Evolutionary conservation across 441 rosid genomes (phyloP).

Genomic region (Populus hybrid): DNA sequence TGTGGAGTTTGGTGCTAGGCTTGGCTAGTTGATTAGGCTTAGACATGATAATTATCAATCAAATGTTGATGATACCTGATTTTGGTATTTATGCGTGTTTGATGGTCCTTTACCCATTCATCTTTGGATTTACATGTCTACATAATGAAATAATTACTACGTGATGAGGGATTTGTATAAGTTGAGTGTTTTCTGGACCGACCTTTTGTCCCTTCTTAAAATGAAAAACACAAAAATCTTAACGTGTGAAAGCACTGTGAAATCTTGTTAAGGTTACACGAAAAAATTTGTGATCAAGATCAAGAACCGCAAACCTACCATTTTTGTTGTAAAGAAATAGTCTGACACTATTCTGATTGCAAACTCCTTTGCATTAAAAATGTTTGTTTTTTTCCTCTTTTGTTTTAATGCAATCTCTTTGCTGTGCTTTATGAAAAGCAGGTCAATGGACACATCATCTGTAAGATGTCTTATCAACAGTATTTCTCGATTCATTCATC

Average conservation of each 20-base stretch:
- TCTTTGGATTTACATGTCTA: background rate
- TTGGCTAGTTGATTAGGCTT: background rate
- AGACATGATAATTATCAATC: background rate
- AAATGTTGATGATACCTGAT: no score
- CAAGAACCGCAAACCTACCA: background rate
- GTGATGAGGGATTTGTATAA: background rate
- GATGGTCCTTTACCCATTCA: background rate
- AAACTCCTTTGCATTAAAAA: background rate
- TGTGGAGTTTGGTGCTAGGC: background rate
- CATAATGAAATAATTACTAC: background rate
- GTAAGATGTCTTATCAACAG: slow-evolving; percentile 74
- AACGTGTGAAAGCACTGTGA: background rate
- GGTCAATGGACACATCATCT: slow-evolving; percentile 65
- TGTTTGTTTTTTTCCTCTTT: background rate
- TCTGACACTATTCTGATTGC: background rate
- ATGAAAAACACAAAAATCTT: background rate
- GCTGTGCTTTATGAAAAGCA: slow-evolving; percentile 18
- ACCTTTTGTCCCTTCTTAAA: slow-evolving; percentile 1
- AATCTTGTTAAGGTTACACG: background rate
- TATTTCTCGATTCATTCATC: slow-evolving; percentile 77
- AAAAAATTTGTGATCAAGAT: slow-evolving; percentile 9
- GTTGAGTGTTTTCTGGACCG: background rate
- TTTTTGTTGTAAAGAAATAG: slow-evolving; percentile 1
- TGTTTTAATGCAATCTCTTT: background rate
- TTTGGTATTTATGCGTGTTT: background rate